phyloP scores from a whole-genome alignment of 2,329 filamentous ascomycete genomes.

The Herpotrichia juniperi region DNA sequence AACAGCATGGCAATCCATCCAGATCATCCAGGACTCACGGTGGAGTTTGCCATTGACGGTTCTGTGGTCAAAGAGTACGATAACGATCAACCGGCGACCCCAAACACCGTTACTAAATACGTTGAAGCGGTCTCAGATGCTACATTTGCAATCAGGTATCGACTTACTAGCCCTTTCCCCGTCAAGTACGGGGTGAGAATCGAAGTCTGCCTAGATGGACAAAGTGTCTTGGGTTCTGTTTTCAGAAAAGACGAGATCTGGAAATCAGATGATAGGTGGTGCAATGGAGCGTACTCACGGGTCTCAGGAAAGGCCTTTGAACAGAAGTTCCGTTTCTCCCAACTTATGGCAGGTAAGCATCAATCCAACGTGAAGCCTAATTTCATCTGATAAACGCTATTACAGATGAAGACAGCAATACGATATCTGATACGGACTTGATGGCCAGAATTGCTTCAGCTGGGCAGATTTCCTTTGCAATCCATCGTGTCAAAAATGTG shows the following conservation, averaged over 20 bases:
- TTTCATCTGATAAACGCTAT: neutral
- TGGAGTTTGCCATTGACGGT: conserved; percentile 12
- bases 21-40: conserved; percentile 10
- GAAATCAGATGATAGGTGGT: neutral
- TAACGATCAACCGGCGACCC: conserved; percentile 22
- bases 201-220: conserved; percentile 23
- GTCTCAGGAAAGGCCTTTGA: conserved; percentile 10
- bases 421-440: neutral
- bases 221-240: neutral
- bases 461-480: neutral
- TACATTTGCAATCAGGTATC: conserved; percentile 23
- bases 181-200: conserved; percentile 14
- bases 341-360: neutral
- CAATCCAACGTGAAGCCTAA: neutral
- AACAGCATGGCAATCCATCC: conserved; percentile 17
- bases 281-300: conserved; percentile 10
- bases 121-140: conserved; percentile 35
- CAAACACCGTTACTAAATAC: conserved; percentile 30
- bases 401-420: neutral
- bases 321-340: neutral
- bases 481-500: neutral
- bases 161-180: conserved; percentile 6
- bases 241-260: too few species aligned
- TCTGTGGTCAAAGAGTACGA: conserved; percentile 30
- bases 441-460: neutral